Evolutionary conservation across 495 filamentous ascomycete genomes (phyloP).

Genomic region (Penicillium silybi): DNA sequence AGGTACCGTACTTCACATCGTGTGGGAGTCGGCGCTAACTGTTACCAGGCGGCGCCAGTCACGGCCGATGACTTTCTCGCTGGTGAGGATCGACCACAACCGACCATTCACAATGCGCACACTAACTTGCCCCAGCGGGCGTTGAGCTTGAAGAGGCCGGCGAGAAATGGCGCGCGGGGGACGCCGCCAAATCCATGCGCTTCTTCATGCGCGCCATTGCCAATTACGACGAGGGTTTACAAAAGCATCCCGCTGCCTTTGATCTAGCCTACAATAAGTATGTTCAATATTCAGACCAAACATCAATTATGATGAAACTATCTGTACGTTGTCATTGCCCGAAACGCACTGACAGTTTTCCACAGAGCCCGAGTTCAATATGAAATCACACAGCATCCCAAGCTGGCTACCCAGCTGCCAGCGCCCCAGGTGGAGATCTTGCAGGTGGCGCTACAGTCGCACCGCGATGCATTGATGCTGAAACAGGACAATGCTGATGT

Average conservation of each 20-base stretch:
- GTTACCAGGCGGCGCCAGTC: slow-evolving; percentile 45
- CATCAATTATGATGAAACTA: not conserved
- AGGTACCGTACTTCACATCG: slow-evolving; percentile 19
- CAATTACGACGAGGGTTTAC: slow-evolving; percentile 58
- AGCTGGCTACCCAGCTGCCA: slow-evolving; percentile 51
- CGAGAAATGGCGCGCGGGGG: slow-evolving; percentile 71
- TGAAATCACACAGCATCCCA: slow-evolving; percentile 59
- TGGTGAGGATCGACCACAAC: slow-evolving; percentile 26
- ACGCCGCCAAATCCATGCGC: slow-evolving; percentile 62
- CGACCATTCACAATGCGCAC: not conserved
- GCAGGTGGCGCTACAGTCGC: slow-evolving; percentile 54
- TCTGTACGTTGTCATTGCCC: not conserved
- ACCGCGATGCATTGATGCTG: slow-evolving; percentile 54
- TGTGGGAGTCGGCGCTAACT: not conserved
- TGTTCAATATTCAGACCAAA: slow-evolving; percentile 8
- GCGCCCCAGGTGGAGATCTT: slow-evolving; percentile 49
- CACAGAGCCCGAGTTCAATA: slow-evolving; percentile 60
- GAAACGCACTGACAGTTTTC: not conserved
- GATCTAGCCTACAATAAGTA: slow-evolving; percentile 75
- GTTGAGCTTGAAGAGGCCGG: slow-evolving; percentile 65
- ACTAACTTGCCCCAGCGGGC: slow-evolving; percentile 42
- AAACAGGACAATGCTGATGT: slow-evolving; percentile 60
- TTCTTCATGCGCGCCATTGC: slow-evolving; percentile 66
- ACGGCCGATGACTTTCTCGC: slow-evolving; percentile 61
- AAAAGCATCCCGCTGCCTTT: slow-evolving; percentile 54